Percentiles rank a stretch among this genome's conserved stretches.
Evolutionary conservation across 345 rosid species (phyloP).

Genomic region (Boechera divaricarpa): DNA sequence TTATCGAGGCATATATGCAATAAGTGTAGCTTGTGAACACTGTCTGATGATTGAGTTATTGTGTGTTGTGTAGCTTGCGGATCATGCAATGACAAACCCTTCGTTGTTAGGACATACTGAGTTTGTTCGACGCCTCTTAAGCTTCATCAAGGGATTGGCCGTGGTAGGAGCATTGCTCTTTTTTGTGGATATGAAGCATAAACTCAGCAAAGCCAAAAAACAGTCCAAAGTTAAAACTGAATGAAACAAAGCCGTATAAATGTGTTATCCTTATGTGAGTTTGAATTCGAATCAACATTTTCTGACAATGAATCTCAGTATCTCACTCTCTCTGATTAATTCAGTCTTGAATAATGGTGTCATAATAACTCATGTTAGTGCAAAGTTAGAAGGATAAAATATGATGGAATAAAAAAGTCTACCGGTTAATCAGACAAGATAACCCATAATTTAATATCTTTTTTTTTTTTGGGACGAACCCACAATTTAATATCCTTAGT

Average conservation of each 20-base stretch:
- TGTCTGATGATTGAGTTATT: not conserved
- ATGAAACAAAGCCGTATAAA: constrained; percentile 8
- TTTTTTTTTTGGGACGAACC: no score
- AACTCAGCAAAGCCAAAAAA: constrained; percentile 40
- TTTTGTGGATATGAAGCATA: constrained; percentile 40
- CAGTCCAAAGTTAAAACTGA: constrained; percentile 44
- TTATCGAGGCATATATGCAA: constrained; percentile 4
- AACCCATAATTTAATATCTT: no score
- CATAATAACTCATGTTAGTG: no score
- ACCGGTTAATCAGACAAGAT: no score
- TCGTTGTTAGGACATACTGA: constrained; percentile 40
- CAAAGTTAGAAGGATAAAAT: no score
- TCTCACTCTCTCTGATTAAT: no score
- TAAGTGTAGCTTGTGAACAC: not conserved
- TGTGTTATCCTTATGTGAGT: not conserved
- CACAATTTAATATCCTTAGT: no score
- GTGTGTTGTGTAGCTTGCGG: constrained; percentile 38
- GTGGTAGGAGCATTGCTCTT: constrained; percentile 45
- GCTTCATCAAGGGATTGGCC: constrained; percentile 39
- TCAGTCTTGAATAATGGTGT: no score
- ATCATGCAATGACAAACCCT: constrained; percentile 28
- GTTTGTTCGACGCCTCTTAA: constrained; percentile 27
- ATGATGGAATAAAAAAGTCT: no score
- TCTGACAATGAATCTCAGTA: no score
- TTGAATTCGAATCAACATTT: no score